phyloP scores from a whole-genome alignment of 1,139 yeast genomes.

The Kluyveromyces sp. region DNA sequence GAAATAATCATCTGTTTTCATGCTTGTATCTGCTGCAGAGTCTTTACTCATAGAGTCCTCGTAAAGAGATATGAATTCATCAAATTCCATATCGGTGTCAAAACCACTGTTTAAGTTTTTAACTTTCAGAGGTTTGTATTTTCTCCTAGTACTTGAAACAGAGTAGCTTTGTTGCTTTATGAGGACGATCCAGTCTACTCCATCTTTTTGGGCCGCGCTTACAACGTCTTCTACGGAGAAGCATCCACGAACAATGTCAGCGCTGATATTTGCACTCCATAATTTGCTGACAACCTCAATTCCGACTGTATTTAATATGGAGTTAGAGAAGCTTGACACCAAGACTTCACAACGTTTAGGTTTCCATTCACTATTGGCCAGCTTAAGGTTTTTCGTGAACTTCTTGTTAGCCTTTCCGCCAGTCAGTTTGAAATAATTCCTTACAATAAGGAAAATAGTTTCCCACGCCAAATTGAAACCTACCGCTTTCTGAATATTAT shows the following conservation, averaged over 20 bases:
- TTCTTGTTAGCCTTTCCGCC: conserved; percentile 32
- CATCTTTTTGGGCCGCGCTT: conserved; percentile 57
- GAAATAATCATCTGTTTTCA: conserved; percentile 16
- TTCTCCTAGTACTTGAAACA: conserved; percentile 35
- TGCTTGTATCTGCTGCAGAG: conserved; percentile 12
- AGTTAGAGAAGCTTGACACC: conserved; percentile 54
- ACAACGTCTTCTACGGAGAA: conserved; percentile 62
- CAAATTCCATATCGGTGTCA: conserved; percentile 66
- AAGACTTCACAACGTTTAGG: conserved; percentile 71
- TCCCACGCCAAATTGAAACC: conserved; percentile 78
- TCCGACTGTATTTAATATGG: conserved; percentile 50
- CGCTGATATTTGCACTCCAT: conserved; percentile 66
- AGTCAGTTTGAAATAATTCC: conserved; percentile 37
- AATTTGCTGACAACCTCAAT: conserved; percentile 53
- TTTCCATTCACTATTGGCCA: conserved; percentile 37
- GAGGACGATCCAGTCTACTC: conserved; percentile 66
- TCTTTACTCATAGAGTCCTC: conserved; percentile 33
- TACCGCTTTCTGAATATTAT: conserved; percentile 55
- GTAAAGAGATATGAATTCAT: conserved; percentile 52
- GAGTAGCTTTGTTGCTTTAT: conserved; percentile 53
- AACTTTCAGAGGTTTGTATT: conserved; percentile 68
- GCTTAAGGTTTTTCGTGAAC: conserved; percentile 34
- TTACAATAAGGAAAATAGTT: conserved; percentile 44
- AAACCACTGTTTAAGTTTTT: conserved; percentile 51
- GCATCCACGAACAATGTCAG: conserved; percentile 54